phyloP scores from a whole-genome alignment of 768 basidiomycete species.

The Xerocomus brunneocitrinus region DNA sequence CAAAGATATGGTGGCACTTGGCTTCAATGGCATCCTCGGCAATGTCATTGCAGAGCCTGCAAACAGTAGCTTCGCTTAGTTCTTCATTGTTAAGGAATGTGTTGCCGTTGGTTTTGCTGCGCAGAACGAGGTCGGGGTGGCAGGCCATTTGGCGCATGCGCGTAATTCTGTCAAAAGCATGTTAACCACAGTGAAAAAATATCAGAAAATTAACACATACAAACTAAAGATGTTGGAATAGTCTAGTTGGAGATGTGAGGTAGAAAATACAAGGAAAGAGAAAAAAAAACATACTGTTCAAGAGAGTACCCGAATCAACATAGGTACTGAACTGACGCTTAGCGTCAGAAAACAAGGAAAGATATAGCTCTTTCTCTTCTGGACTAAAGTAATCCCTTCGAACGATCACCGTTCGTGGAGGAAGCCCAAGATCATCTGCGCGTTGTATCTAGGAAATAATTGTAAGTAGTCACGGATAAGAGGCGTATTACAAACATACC shows the following conservation, averaged over 20 bases:
- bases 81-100: constrained; percentile 55
- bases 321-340: constrained; percentile 91
- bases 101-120: constrained; percentile 73
- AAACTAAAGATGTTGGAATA: constrained; percentile 88
- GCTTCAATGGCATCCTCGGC: constrained; percentile 97
- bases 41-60: constrained; percentile 93
- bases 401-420: constrained; percentile 86
- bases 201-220: constrained; percentile 35
- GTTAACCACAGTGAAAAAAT: constrained; percentile 1
- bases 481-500: constrained; percentile 31
- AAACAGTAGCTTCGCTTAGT: constrained; percentile 73
- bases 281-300: constrained; percentile 69
- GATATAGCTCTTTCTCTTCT: constrained; percentile 94
- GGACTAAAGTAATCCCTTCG: constrained; percentile 91
- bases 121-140: constrained; percentile 89
- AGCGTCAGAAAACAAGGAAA: constrained; percentile 87
- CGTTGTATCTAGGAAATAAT: constrained; percentile 63
- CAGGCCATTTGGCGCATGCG: constrained; percentile 96
- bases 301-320: constrained; percentile 80
- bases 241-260: constrained; percentile 40
- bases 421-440: constrained; percentile 93
- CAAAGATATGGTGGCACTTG: constrained; percentile 91
- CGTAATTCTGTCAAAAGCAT: constrained; percentile 58
- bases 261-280: neutral
- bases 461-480: neutral